Base-by-base conservation (phyloP, 2,329 filamentous ascomycete species). In the Hymenoscyphus fructigenus region DNA sequence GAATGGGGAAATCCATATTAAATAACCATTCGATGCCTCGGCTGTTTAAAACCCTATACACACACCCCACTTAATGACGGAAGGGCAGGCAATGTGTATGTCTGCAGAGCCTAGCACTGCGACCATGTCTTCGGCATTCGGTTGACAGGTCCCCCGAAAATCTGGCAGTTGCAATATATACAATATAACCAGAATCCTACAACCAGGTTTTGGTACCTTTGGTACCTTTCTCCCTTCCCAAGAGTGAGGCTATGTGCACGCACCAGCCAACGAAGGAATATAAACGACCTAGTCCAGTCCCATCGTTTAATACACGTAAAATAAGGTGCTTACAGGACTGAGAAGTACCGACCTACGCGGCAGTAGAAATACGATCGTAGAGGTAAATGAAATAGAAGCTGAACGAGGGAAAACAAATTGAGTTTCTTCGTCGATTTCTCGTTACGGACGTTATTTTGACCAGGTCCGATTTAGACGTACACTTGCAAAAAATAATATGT, bases 311-410 rank as follows among this genome's bases (percentile, higher is more conserved):
- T 44, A 44, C 17, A 44, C 41, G 17, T 44, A 44, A 41, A 50
- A 50, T 50, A 50, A 50, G 44, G n/a, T 50, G n/a, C 44, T 50
- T 50, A 50, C 44, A 50, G n/a, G 20, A n/a, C 26, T 12, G 44
- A 23, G n/a, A 50, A 5, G 44, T 50, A 50, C 7, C 44, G 20
- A 23, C 26, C 9, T 10, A 50, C n/a, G n/a, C 20, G 44, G n/a
- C 9, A 23, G 44, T 26, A 23, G n/a, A 26, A 9, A 50, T 50
- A 50, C 5, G 44, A 12, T 23, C 10, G n/a, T 23, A 50, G 44
- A 10, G n/a, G 20, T 50, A n/a, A n/a, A 44, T 44, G 14, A n/a
- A 2, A 44, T 44, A 36, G 20, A 23, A 50, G n/a, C 10, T 12
- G 44, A 50, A 23, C 10, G 20, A 50, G 10, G 17, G 9, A 50